Evolutionary conservation across 2,329 filamentous ascomycete species (phyloP), one percentile per base, ranked within the genome.

Genomic region (Monilinia fructicola): DNA sequence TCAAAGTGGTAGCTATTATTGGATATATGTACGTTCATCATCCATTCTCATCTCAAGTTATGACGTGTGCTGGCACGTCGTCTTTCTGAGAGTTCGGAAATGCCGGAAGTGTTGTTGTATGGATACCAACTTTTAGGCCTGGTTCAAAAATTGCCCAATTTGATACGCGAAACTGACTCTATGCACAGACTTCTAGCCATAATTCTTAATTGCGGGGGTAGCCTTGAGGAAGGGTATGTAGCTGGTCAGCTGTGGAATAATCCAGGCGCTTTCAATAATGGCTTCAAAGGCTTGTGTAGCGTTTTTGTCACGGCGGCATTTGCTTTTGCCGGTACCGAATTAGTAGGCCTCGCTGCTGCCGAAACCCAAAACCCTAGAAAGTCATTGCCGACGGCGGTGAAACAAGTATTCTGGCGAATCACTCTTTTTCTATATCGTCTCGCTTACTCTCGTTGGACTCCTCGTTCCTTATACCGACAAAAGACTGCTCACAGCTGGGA

Each of bases 401-500:
- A 96, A 79, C 93, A 96, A 77, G 92, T 97, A 28, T 97, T 97
- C 78, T 97, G 93, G 93, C 89, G 93, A 74, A 96, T 97, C 75
- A 87, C 88, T 4, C 83, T 96, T 66, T 66, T 97, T 97, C 81
- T 97, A 97, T 79, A 84, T 97, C 60, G 87, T 96, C 44, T 90
- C 91, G 0, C 83, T 97, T 14, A 87, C 87, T 5, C 81, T 97
- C 4, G 87, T 97, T 67, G 92, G 94, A 35, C 83, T 97, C 0
- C 82, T 97, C 3, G 92, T 97, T 0, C 90, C 89, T 0, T 93
- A 90, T 76, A 80, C 85, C 73, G 86, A 96, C 69, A 65, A 75
- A 0, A 81, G 83, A 4, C 87, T 97, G 0, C 81, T 92, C 1
- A 81, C 81, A 14, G 82, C 82, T 52, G 80, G 77, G 31, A 81